These are phyloP conservation scores for Zygosaccharomyces sapae DNA, from an alignment of 1,139 yeast species.

Conservation along the genomic window DNA sequence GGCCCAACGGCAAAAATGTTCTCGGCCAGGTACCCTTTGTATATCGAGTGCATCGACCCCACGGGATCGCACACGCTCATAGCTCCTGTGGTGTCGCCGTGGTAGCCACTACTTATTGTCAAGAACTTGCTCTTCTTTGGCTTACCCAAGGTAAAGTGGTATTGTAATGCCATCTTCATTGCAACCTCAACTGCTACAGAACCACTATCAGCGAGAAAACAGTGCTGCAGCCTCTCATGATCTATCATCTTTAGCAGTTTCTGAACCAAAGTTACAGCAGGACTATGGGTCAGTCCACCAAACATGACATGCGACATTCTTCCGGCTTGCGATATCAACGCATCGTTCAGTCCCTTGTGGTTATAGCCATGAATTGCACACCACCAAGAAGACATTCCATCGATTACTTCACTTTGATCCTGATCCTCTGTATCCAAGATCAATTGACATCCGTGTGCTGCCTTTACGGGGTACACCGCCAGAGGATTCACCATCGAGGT, in stretches of 20 bases:
- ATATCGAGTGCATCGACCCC: constrained; percentile 36
- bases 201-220: constrained; percentile 43
- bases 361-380: constrained; percentile 38
- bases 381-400: constrained; percentile 41
- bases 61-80: constrained; percentile 36
- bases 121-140: constrained; percentile 24
- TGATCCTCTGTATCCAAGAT: constrained; percentile 17
- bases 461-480: constrained; percentile 32
- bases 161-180: constrained; percentile 49
- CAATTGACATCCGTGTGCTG: constrained; percentile 30
- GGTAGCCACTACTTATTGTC: constrained; percentile 31
- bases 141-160: constrained; percentile 27
- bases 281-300: constrained; percentile 37
- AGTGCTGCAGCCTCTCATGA: constrained; percentile 26
- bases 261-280: constrained; percentile 31
- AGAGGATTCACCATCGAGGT: constrained; percentile 34
- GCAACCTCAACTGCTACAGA: constrained; percentile 56
- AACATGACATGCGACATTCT: constrained; percentile 37
- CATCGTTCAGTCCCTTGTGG: constrained; percentile 32
- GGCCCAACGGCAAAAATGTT: constrained; percentile 34
- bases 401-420: constrained; percentile 22
- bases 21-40: constrained; percentile 31
- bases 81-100: constrained; percentile 36
- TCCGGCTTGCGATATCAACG: constrained; percentile 26
- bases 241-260: constrained; percentile 29